Conservation (phyloP, 108 stramenopile genomes). For the Fistulifera solaris region DNA sequence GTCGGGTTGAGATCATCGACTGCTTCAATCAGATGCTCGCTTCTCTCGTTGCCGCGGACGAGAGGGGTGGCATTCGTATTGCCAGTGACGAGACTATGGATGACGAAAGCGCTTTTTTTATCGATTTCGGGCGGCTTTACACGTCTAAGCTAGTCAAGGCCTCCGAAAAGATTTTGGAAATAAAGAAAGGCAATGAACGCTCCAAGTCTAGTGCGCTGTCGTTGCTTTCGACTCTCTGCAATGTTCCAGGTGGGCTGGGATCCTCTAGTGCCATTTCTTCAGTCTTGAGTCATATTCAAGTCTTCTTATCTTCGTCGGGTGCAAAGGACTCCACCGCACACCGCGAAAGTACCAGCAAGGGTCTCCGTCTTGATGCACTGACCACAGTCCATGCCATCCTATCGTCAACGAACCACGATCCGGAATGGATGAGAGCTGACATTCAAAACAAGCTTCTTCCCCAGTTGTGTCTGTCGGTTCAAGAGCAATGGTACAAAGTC, state of each 20-base stretch:
- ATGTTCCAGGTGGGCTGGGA: slow-evolving; percentile 73
- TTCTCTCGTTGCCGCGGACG: slow-evolving; percentile 45
- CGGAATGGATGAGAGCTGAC: slow-evolving; percentile 40
- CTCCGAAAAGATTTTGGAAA: slow-evolving; percentile 67
- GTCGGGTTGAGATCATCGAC: slow-evolving; percentile 88
- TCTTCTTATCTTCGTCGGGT: slow-evolving; percentile 36
- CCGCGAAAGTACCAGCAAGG: slow-evolving; percentile 54
- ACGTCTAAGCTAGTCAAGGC: slow-evolving; percentile 61
- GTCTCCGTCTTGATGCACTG: slow-evolving; percentile 88
- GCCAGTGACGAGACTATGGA: slow-evolving; percentile 29
- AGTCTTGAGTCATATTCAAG: slow-evolving; percentile 59
- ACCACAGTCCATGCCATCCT: slow-evolving; percentile 69
- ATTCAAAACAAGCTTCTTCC: slow-evolving; percentile 44
- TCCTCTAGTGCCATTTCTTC: slow-evolving; percentile 45
- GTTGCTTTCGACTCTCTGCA: slow-evolving; percentile 61
- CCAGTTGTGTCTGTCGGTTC: slow-evolving; percentile 55
- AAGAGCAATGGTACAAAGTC: slow-evolving; percentile 97
- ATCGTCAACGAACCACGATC: slow-evolving; percentile 47
- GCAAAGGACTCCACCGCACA: slow-evolving; percentile 15
- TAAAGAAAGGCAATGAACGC: slow-evolving; percentile 70
- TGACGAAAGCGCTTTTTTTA: slow-evolving; percentile 11
- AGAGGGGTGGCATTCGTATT: slow-evolving; percentile 10
- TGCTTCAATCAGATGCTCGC: slow-evolving; percentile 79
- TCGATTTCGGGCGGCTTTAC: slow-evolving; percentile 62
- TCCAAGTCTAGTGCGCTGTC: slow-evolving; percentile 67